Conservation (phyloP, 257 asterid genomes). For the Parsonsia alboflavescens region DNA sequence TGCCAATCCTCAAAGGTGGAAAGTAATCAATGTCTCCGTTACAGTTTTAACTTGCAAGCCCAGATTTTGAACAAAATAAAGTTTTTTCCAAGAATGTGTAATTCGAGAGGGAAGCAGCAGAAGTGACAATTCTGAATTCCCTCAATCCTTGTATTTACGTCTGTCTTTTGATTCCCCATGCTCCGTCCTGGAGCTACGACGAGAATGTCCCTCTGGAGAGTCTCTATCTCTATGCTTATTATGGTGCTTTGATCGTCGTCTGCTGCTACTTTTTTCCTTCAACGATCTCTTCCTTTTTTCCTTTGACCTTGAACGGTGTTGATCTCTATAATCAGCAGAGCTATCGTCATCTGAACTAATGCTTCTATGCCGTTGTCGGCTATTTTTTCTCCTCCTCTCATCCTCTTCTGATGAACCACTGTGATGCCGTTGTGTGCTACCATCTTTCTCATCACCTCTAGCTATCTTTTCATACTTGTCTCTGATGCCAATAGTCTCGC, state of each 20-base stretch:
- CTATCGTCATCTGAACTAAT: conserved; percentile 34
- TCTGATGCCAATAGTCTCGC: conserved; percentile 3
- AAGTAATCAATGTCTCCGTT: background rate
- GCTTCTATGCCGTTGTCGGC: conserved; percentile 36
- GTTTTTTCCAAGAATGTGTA: background rate
- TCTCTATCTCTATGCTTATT: conserved; percentile 59
- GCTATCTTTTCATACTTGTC: conserved; percentile 10
- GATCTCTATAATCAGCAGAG: conserved; percentile 38
- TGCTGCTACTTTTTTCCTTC: conserved; percentile 53
- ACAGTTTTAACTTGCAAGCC: background rate
- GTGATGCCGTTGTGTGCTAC: conserved; percentile 21
- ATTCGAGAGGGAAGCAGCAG: background rate
- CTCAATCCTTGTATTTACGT: conserved; percentile 34
- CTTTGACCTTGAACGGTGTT: conserved; percentile 40
- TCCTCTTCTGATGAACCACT: conserved; percentile 60
- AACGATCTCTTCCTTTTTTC: conserved; percentile 43
- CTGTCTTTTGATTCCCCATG: conserved; percentile 41
- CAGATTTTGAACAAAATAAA: no score
- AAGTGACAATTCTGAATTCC: background rate
- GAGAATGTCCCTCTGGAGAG: conserved; percentile 51
- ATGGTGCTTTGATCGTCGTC: conserved; percentile 62
- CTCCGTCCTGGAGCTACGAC: conserved; percentile 45
- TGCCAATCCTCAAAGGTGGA: background rate
- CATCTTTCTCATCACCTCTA: conserved; percentile 22
- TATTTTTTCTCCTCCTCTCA: conserved; percentile 47